Percentiles rank a stretch among this genome's conserved stretches.
Conservation (phyloP, 345 rosid genomes). For the Melastoma malabathricum region DNA sequence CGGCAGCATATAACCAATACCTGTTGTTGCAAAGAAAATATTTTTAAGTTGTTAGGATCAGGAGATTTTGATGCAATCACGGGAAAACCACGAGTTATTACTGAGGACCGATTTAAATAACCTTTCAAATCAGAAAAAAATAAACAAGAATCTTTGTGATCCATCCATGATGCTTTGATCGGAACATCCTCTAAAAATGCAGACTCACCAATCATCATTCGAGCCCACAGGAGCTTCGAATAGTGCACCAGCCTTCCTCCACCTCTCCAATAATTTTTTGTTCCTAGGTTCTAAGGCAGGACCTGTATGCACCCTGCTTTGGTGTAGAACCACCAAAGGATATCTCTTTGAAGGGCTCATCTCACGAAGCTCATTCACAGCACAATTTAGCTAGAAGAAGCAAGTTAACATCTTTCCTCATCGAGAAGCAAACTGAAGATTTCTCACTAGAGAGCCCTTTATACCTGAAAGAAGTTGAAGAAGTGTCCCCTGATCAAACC, state of each 20-base stretch:
- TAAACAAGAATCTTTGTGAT: too few species aligned
- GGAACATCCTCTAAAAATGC: too few species aligned
- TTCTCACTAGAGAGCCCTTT: not conserved
- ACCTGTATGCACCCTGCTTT: constrained; percentile 55
- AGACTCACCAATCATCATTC: constrained; percentile 83
- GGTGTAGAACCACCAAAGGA: constrained; percentile 76
- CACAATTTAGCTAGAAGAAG: constrained; percentile 44
- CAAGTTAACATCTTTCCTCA: constrained; percentile 1
- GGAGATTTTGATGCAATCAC: too few species aligned
- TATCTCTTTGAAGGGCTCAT: constrained; percentile 56
- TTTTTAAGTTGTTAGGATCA: too few species aligned
- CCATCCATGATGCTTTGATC: too few species aligned
- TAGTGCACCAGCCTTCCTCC: constrained; percentile 69
- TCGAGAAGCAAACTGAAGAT: too few species aligned
- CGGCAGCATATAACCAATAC: constrained; percentile 98
- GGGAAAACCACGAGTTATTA: too few species aligned
- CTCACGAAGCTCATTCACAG: constrained; percentile 37
- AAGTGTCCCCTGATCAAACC: constrained; percentile 37
- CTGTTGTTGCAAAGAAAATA: constrained; percentile 8
- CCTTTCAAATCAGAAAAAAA: too few species aligned
- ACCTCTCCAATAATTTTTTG: constrained; percentile 47
- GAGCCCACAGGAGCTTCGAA: constrained; percentile 84
- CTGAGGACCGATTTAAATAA: too few species aligned
- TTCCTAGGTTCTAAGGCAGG: constrained; percentile 51
- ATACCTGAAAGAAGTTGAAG: constrained; percentile 65